These are phyloP conservation scores for Debaryomyces coudertii DNA, from an alignment of 1,139 yeast species.

Conservation along the genomic window DNA sequence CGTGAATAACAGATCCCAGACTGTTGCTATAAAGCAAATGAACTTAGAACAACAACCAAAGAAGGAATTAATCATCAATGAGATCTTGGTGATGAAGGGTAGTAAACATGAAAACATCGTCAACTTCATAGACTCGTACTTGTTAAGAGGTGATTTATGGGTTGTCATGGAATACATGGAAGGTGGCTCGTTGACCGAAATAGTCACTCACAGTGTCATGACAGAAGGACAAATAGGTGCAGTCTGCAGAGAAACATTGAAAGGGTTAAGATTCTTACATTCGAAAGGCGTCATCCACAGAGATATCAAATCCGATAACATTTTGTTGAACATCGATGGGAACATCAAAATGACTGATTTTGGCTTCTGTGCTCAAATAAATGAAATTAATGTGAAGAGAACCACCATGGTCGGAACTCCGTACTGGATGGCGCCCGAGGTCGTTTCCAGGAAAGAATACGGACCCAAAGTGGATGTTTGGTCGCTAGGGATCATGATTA, in stretches of 20 bases:
- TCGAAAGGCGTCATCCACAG: slow-evolving; percentile 94
- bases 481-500: slow-evolving; percentile 97
- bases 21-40: slow-evolving; percentile 96
- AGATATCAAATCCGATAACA: slow-evolving; percentile 94
- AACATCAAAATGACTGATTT: slow-evolving; percentile 88
- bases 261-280: slow-evolving; percentile 85
- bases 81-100: slow-evolving; percentile 53
- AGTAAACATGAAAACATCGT: slow-evolving; percentile 52
- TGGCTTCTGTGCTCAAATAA: slow-evolving; percentile 95
- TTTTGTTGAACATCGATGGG: slow-evolving; percentile 78
- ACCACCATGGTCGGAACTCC: slow-evolving; percentile 99
- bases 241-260: slow-evolving; percentile 87
- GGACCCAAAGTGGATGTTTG: slow-evolving; percentile 98
- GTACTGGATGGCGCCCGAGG: slow-evolving; percentile 99
- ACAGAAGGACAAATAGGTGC: slow-evolving; percentile 98
- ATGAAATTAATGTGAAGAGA: slow-evolving; percentile 80
- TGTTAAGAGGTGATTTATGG: slow-evolving; percentile 63
- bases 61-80: slow-evolving; percentile 81
- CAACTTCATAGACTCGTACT: slow-evolving; percentile 49
- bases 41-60: slow-evolving; percentile 91
- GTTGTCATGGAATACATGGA: slow-evolving; percentile 97
- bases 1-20: slow-evolving; percentile 49
- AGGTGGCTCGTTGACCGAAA: slow-evolving; percentile 83
- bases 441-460: slow-evolving; percentile 88
- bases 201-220: slow-evolving; percentile 93